Conservation (phyloP, 768 basidiomycete genomes). For the Mycena indigotica region DNA sequence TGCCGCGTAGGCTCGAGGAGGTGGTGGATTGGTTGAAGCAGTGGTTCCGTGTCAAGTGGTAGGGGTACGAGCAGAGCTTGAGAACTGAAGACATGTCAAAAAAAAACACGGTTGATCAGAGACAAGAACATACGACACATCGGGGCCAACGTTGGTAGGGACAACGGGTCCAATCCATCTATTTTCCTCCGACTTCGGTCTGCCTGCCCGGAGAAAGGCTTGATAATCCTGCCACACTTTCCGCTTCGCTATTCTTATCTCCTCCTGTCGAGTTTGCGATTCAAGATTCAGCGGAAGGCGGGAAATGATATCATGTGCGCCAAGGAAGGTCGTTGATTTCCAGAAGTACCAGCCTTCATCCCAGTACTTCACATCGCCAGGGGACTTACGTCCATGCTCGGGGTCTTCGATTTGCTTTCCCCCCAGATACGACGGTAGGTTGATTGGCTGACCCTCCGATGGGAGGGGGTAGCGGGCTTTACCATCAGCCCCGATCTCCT, state of each 20-base stretch:
- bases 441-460: constrained; percentile 59
- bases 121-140: constrained; percentile 42
- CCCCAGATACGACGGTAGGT: constrained; percentile 48
- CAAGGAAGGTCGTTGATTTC: constrained; percentile 56
- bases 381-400: constrained; percentile 24
- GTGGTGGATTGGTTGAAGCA: constrained; percentile 54
- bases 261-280: constrained; percentile 47
- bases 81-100: constrained; percentile 35
- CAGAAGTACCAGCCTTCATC: constrained; percentile 78
- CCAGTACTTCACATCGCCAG: constrained; percentile 59
- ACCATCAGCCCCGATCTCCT: constrained; percentile 44
- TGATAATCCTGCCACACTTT: constrained; percentile 56
- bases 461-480: constrained; percentile 64
- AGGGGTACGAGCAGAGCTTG: constrained; percentile 59
- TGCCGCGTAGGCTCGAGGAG: constrained; percentile 60
- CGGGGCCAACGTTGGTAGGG: constrained; percentile 43
- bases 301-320: constrained; percentile 55
- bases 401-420: constrained; percentile 40
- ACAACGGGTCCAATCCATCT: constrained; percentile 45
- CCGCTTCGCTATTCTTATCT: constrained; percentile 41
- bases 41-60: constrained; percentile 56
- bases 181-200: constrained; percentile 28
- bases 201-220: constrained; percentile 35
- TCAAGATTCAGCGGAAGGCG: constrained; percentile 62
- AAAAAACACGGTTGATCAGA: neutral